These are phyloP conservation scores for Metschnikowia vanudenii DNA, from an alignment of 805 yeast species.

Conservation along the genomic window DNA sequence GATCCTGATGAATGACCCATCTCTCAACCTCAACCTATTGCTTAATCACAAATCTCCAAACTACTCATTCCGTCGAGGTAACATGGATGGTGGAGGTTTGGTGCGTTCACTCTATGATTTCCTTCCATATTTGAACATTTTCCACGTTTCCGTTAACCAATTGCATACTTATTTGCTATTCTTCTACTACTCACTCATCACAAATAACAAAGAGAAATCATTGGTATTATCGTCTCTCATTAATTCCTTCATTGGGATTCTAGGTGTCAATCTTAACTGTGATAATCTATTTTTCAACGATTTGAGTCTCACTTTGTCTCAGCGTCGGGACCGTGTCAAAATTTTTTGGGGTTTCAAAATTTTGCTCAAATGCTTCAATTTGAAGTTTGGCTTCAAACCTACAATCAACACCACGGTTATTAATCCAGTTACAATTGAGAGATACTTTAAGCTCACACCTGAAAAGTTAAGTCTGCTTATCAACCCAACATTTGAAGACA, in stretches of 20 bases:
- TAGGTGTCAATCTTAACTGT: slow-evolving; percentile 43
- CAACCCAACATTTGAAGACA: slow-evolving; percentile 16
- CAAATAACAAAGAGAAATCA: slow-evolving; percentile 43
- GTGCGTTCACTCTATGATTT: slow-evolving; percentile 44
- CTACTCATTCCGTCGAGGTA: slow-evolving; percentile 19
- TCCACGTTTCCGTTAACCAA: slow-evolving; percentile 46
- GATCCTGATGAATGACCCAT: slow-evolving; percentile 50
- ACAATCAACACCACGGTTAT: slow-evolving; percentile 46
- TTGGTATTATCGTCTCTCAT: slow-evolving; percentile 37
- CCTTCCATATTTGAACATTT: slow-evolving; percentile 47
- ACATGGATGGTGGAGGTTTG: slow-evolving; percentile 16
- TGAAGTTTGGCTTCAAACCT: slow-evolving; percentile 46
- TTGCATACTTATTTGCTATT: slow-evolving; percentile 50
- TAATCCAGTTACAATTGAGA: slow-evolving; percentile 46
- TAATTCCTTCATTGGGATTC: slow-evolving; percentile 43
- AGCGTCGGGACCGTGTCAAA: slow-evolving; percentile 40
- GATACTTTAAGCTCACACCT: slow-evolving; percentile 45
- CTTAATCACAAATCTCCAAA: slow-evolving; percentile 38
- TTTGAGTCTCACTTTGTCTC: slow-evolving; percentile 38
- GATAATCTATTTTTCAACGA: slow-evolving; percentile 46
- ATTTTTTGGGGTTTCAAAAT: slow-evolving; percentile 49
- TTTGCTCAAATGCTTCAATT: slow-evolving; percentile 40
- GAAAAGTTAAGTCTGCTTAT: slow-evolving; percentile 39
- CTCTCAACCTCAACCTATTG: slow-evolving; percentile 40
- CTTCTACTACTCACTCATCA: slow-evolving; percentile 46